These are phyloP conservation scores for Penicillium fuscoglaucum DNA, from an alignment of 2,329 filamentous ascomycete genomes.

Conservation along the genomic window DNA sequence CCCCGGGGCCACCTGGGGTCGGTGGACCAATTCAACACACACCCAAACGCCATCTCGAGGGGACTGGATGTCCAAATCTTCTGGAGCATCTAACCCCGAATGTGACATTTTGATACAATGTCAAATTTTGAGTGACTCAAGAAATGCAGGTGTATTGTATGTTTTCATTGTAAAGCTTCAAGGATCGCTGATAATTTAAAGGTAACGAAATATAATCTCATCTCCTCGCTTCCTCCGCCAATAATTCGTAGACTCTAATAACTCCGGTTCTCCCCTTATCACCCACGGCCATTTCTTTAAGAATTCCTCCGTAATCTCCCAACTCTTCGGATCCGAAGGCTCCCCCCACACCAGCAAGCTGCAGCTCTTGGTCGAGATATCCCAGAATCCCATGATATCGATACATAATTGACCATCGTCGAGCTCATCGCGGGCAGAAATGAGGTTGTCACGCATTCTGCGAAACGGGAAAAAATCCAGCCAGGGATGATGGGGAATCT, in stretches of 20 bases:
- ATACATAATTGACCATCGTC: background rate
- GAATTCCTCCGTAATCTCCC: background rate
- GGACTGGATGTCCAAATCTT: background rate
- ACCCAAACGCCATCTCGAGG: background rate
- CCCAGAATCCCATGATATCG: background rate
- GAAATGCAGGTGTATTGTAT: background rate
- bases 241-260: background rate
- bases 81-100: background rate
- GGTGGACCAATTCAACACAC: too few species aligned
- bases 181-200: background rate
- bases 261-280: background rate
- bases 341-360: background rate
- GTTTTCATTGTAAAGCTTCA: background rate
- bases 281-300: background rate
- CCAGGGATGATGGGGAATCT: conserved; percentile 41
- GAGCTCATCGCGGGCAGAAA: background rate
- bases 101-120: background rate
- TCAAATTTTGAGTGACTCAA: background rate
- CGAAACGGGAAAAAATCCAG: conserved; percentile 47
- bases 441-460: conserved; percentile 39
- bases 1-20: too few species aligned
- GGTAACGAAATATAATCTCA: background rate
- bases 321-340: background rate
- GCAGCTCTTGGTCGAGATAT: background rate
- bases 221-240: background rate